Base-by-base conservation (phyloP, 192 early-diverging fungal genomes). In the Mortierella alpina region DNA sequence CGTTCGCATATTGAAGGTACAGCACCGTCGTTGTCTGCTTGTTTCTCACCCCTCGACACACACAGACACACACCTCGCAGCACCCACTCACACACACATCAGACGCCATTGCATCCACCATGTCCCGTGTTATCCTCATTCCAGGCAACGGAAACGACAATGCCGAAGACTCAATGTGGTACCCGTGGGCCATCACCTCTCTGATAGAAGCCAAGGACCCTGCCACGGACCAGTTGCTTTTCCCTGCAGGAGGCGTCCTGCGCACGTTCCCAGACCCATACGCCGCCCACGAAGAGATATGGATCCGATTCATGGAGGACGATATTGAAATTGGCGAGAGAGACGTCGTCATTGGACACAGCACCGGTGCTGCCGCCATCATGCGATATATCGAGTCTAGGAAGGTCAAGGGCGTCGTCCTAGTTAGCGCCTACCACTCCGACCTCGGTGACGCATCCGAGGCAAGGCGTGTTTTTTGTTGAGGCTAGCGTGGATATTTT, bases 381-480 rank as follows among this genome's bases (percentile, higher is more conserved):
- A 39, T 77, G 47, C 66, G 83, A 11, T 84, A 81, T 59, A 49
- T 81, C 10, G 83, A 82, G 40, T 67, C 64, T 0, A 66, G 74
- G 11, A 75, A 75, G 31, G 78, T 84, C 6, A 59, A 59, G 20
- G 83, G 83, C 15, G 77, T 84, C 7, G 78, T 82, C 42, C 78
- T 84, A 57, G 83, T 76, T n/a, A 81, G 77, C 18, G 83, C 77
- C 12, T 84, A 84, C 57, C 73, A 82, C 18, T 75, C 83, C 1
- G 77, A 84, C 31, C 73, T 84, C 4, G 83, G 70, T 5, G 78
- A 81, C 45, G 45, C 56, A 10, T 69, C 70, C 6, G 82, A 84
- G 70, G 80, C 75, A 82, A 41, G 67, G n/a, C 54, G 20, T 53
- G 39, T 17, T 52, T 23, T 18, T 10, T 46, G 6, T 18, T 15